These are phyloP conservation scores for Aspergillus egyptiacus DNA, from an alignment of 495 filamentous ascomycete genomes.

Conservation along the genomic window DNA sequence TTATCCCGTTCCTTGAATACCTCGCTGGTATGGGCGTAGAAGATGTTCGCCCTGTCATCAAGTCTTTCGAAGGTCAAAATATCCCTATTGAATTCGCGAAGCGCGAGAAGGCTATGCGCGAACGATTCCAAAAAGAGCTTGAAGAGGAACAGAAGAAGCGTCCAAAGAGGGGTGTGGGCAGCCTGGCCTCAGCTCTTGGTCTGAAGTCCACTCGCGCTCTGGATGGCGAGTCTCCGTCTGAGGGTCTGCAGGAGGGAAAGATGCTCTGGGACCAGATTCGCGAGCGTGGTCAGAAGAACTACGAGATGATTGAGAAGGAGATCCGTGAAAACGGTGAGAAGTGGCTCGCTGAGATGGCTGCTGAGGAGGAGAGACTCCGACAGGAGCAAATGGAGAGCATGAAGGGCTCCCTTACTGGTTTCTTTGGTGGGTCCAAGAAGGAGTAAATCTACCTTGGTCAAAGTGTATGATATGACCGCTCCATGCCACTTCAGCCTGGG, in stretches of 20 bases:
- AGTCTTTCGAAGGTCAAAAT: conserved; percentile 77
- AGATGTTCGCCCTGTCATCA: conserved; percentile 78
- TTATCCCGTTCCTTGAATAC: conserved; percentile 96
- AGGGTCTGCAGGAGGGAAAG: conserved; percentile 80
- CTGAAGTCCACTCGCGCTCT: conserved; percentile 53
- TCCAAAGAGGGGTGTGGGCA: conserved; percentile 50
- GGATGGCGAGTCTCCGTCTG: conserved; percentile 63
- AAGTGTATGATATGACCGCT: too few relatives aligned
- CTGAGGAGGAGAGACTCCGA: conserved; percentile 73
- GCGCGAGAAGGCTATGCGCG: conserved; percentile 77
- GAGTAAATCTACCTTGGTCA: conserved; percentile 19
- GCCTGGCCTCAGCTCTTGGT: conserved; percentile 65
- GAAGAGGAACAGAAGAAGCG: conserved; percentile 63
- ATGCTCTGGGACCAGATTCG: conserved; percentile 91
- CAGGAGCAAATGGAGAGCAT: conserved; percentile 88
- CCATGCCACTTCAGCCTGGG: too few relatives aligned
- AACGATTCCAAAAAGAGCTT: conserved; percentile 70
- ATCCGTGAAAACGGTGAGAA: conserved; percentile 88
- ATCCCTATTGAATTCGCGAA: conserved; percentile 85
- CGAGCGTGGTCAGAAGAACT: conserved; percentile 83
- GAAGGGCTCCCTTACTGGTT: conserved; percentile 57
- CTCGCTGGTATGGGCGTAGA: conserved; percentile 84
- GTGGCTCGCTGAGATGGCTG: conserved; percentile 88
- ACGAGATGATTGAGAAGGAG: conserved; percentile 79
- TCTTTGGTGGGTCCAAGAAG: conserved; percentile 44